These are phyloP conservation scores for Tubosaeta sp. DNA, from an alignment of 768 basidiomycete species.

Conservation along the genomic window DNA sequence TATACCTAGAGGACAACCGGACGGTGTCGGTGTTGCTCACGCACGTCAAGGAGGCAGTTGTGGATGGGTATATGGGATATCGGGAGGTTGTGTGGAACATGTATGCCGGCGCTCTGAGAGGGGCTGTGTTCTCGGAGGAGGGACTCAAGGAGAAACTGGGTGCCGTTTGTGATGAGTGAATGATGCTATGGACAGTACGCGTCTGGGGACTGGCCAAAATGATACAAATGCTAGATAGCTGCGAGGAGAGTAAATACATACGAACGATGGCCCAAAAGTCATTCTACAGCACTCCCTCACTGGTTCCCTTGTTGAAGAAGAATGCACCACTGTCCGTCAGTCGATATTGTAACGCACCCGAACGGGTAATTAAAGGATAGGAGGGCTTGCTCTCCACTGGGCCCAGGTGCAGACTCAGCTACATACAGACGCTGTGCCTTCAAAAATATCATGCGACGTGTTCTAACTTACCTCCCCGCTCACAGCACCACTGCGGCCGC, in stretches of 20 bases:
- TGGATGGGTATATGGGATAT: conserved; percentile 73
- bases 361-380: conserved; percentile 44
- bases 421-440: background rate
- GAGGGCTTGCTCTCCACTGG: conserved; percentile 33
- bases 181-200: too few relatives aligned
- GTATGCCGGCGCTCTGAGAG: conserved; percentile 35
- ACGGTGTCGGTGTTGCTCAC: conserved; percentile 75
- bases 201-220: too few relatives aligned
- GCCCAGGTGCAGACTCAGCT: conserved; percentile 65
- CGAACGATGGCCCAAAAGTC: background rate
- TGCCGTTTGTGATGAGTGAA: conserved; percentile 31
- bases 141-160: conserved; percentile 38
- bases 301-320: conserved; percentile 74
- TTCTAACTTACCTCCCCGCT: conserved; percentile 60
- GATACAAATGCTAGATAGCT: too few relatives aligned
- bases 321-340: conserved; percentile 60
- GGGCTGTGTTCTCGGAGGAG: conserved; percentile 31
- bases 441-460: background rate
- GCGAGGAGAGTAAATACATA: too few relatives aligned
- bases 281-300: conserved; percentile 53
- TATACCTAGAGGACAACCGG: conserved; percentile 79
- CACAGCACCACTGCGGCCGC: conserved; percentile 72
- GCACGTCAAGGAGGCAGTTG: conserved; percentile 71
- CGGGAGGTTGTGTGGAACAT: conserved; percentile 56
- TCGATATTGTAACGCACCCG: conserved; percentile 63